Conservation (phyloP, 2,329 filamentous ascomycete species). For the Triangularia verruculosa region DNA sequence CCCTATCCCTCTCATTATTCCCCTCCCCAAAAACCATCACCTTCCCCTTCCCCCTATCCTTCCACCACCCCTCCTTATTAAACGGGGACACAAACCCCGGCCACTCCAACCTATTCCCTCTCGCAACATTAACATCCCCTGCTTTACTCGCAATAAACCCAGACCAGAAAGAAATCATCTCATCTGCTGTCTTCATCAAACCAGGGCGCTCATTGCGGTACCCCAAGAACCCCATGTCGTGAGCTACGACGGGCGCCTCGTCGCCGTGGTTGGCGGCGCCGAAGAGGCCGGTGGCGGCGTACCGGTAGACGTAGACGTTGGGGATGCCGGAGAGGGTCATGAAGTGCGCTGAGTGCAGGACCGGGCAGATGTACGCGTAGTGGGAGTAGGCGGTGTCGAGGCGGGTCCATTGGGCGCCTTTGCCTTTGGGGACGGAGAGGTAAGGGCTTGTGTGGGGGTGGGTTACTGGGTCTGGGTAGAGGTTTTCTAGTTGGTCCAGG, state of each 20-base stretch:
- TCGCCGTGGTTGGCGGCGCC: conserved; percentile 48
- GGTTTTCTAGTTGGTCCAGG: conserved; percentile 49
- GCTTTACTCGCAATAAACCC: conserved; percentile 32
- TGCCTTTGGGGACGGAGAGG: conserved; percentile 33
- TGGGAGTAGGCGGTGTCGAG: conserved; percentile 61
- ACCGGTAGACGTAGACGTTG: conserved; percentile 57
- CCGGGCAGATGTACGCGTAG: conserved; percentile 63
- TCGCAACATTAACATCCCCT: conserved; percentile 18
- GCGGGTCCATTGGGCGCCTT: conserved; percentile 56
- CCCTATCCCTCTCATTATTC: conserved; percentile 51
- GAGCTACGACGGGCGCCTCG: conserved; percentile 43
- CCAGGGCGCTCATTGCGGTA: conserved; percentile 31
- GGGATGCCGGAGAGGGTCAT: conserved; percentile 32
- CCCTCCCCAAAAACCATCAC: conserved; percentile 58
- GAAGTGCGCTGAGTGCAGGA: conserved; percentile 56
- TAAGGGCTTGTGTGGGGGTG: conserved; percentile 28
- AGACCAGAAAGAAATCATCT: conserved; percentile 45
- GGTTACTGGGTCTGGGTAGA: conserved; percentile 60
- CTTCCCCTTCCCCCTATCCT: conserved; percentile 29
- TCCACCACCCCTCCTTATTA: conserved; percentile 1
- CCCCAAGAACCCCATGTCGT: conserved; percentile 38
- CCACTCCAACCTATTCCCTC: conserved; percentile 35
- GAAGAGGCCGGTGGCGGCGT: conserved; percentile 45
- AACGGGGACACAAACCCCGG: conserved; percentile 44
- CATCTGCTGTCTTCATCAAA: conserved; percentile 36